Percentiles rank a stretch among this genome's conserved stretches.
Conservation (phyloP, 768 basidiomycete genomes). For the Rhizopogon vinicolor region DNA sequence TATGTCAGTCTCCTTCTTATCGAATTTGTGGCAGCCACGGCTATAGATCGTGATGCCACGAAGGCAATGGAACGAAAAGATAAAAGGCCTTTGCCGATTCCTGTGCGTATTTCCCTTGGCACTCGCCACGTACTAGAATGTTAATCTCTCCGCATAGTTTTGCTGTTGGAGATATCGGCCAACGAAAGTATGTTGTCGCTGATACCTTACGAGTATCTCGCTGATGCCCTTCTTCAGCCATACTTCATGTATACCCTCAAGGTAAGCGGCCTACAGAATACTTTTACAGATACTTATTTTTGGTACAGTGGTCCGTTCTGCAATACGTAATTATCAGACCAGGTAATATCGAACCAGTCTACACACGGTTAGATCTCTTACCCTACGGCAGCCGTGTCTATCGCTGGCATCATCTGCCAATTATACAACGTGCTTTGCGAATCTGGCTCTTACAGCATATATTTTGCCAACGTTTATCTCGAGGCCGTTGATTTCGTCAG, state of each 20-base stretch:
- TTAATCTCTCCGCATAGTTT: conserved; percentile 40
- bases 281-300: neutral
- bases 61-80: conserved; percentile 76
- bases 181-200: conserved; percentile 49
- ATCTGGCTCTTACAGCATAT: conserved; percentile 49
- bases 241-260: conserved; percentile 91
- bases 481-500: conserved; percentile 73
- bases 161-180: conserved; percentile 81
- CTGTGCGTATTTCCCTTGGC: conserved; percentile 36
- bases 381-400: conserved; percentile 32
- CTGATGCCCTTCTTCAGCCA: conserved; percentile 33
- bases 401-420: conserved; percentile 78
- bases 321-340: conserved; percentile 83
- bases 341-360: conserved; percentile 18
- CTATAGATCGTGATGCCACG: conserved; percentile 54
- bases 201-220: neutral
- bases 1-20: conserved; percentile 65
- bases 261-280: conserved; percentile 31
- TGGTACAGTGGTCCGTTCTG: conserved; percentile 71
- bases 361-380: neutral
- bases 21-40: conserved; percentile 77
- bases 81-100: conserved; percentile 67
- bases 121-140: neutral
- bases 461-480: conserved; percentile 68
- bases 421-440: conserved; percentile 65